Base-by-base conservation (phyloP, 768 basidiomycete genomes). In the Punctularia strigosozonata region DNA sequence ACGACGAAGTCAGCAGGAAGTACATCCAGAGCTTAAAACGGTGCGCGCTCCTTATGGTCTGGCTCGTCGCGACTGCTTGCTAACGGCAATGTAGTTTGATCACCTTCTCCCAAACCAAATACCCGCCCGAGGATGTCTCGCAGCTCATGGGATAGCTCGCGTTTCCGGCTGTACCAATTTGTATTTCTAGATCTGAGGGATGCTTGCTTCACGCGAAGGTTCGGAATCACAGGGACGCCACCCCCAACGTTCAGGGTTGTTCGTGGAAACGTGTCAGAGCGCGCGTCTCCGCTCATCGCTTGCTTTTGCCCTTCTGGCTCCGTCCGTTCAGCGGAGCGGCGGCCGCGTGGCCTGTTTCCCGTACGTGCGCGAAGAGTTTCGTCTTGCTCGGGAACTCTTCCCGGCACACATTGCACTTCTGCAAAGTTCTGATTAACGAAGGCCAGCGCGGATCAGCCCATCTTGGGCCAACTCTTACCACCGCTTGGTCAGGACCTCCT, bases 1-100 rank as follows among this genome's bases (percentile, higher is more conserved):
- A 99, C 56, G 95, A 99, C 51, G 95, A 99, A 75, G 89, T 97
- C 53, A 91, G 88, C 51, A 73, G 95, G 44, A 99, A 98, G 60
- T 99, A 97, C 55, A 98, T 99, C 41, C 95, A 98, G 62, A 95
- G 89, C 55, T 57, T 98, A 38, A 98, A 97, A 63, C 64, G 92
- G 90, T 88, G 48, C n/a, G 65, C 48, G 5, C n/a, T 8, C 19
- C 3, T 45, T 25, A 12, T 25, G 31, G 23, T 26, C n/a, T 36
- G n/a, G 13, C 19, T 18, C 4, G 25, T 5, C 21, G 31, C 7
- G 21, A 31, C 25, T 32, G 15, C 17, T 26, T 25, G 25, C 43
- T 53, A 39, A 52, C 42, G 25, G 24, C 37, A 13, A 39, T 25
- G 12, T 52, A 95, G 95, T 44, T 67, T 99, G 24, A 66, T 99